phyloP scores from a whole-genome alignment of 257 asterid species.

The Eucommia ulmoides region DNA sequence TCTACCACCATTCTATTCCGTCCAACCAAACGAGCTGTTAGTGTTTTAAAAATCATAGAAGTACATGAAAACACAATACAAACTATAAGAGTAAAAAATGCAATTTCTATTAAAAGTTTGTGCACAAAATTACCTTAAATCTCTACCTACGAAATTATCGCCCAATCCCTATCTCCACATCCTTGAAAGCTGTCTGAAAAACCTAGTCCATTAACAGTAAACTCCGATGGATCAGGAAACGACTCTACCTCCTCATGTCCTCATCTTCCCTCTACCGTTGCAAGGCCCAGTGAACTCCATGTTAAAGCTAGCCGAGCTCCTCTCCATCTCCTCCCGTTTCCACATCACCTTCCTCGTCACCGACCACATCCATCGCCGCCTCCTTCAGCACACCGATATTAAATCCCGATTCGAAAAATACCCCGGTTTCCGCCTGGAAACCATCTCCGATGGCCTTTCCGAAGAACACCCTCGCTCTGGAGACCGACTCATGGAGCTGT shows the following conservation, averaged over 20 bases:
- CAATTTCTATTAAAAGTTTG: too few relatives aligned
- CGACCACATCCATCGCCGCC: conserved; percentile 37
- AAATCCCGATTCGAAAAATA: conserved; percentile 18
- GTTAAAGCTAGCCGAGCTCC: conserved; percentile 46
- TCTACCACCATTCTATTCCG: too few relatives aligned
- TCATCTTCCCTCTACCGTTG: conserved; percentile 51
- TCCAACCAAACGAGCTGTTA: too few relatives aligned
- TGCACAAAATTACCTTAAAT: too few relatives aligned
- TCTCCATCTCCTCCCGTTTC: conserved; percentile 19
- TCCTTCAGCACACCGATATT: conserved; percentile 14
- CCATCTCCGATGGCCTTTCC: conserved; percentile 48
- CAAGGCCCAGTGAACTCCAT: conserved; percentile 51
- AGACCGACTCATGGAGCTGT: conserved; percentile 14
- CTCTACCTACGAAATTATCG: too few relatives aligned
- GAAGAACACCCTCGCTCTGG: conserved; percentile 28
- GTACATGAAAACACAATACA: too few relatives aligned
- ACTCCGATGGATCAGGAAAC: background rate
- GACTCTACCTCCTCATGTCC: conserved; percentile 28
- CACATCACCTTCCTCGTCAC: conserved; percentile 66
- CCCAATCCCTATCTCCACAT: too few relatives aligned
- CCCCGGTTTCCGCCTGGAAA: conserved; percentile 21
- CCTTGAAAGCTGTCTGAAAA: too few relatives aligned
- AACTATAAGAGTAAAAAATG: too few relatives aligned
- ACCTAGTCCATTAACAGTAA: too few relatives aligned
- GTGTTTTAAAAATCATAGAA: too few relatives aligned